These are phyloP conservation scores for Pinus tabuliformis DNA, from an alignment of 75 land plant genomes.

Conservation along the genomic window DNA sequence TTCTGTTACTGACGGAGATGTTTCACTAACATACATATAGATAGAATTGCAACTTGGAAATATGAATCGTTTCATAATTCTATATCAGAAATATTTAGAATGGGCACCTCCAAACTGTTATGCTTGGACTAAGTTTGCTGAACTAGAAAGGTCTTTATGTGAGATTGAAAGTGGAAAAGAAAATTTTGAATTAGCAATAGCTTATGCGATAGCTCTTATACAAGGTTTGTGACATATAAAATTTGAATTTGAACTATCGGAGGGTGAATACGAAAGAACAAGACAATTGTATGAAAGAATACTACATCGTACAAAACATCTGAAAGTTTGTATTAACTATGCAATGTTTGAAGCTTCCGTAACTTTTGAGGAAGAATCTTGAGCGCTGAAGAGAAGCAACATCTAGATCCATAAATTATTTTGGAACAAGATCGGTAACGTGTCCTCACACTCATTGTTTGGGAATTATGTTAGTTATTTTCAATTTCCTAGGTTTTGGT, in stretches of 20 bases:
- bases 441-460: slow-evolving; percentile 57
- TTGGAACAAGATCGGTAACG: slow-evolving; percentile 27
- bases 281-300: slow-evolving; percentile 87
- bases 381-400: slow-evolving; percentile 29
- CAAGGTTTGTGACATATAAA: slow-evolving; percentile 56
- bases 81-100: slow-evolving; percentile 93
- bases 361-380: slow-evolving; percentile 41
- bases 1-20: too few relatives aligned
- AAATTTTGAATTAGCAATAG: slow-evolving; percentile 90
- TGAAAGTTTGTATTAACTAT: slow-evolving; percentile 96
- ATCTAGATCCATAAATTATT: slow-evolving; percentile 20
- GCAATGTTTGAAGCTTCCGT: slow-evolving; percentile 89
- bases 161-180: slow-evolving; percentile 86
- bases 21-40: slow-evolving; percentile 91
- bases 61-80: slow-evolving; percentile 69
- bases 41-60: slow-evolving; percentile 93
- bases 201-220: slow-evolving; percentile 93
- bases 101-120: slow-evolving; percentile 96
- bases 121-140: slow-evolving; percentile 98
- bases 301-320: slow-evolving; percentile 84
- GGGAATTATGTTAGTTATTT: neutral
- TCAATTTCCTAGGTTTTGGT: neutral
- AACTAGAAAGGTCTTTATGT: slow-evolving; percentile 74
- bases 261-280: slow-evolving; percentile 79
- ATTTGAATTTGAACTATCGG: slow-evolving; percentile 85